Percentiles rank a stretch among this genome's conserved stretches.
Evolutionary conservation across 495 filamentous ascomycete species (phyloP).

Genomic region (Aspergillus sclerotiicarbonarius): DNA sequence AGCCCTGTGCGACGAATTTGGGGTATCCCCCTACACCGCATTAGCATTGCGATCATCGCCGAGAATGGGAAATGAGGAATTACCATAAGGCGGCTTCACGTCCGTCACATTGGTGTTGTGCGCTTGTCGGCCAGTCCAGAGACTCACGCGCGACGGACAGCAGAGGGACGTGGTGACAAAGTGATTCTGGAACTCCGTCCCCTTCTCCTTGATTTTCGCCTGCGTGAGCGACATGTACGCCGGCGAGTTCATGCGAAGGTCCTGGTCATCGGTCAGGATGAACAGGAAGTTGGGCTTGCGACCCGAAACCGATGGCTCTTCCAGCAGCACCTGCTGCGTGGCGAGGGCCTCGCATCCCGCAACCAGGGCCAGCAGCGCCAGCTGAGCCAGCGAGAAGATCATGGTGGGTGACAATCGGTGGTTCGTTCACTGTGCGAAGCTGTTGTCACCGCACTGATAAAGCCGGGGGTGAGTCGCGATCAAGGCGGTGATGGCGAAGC

Average conservation of each 20-base stretch:
- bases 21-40: slow-evolving; percentile 60
- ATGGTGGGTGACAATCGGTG: slow-evolving; percentile 13
- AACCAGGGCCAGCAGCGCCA: slow-evolving; percentile 10
- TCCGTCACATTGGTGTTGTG: slow-evolving; percentile 79
- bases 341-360: slow-evolving; percentile 10
- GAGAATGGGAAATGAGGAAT: neutral
- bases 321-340: neutral
- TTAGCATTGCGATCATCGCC: neutral
- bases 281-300: slow-evolving; percentile 58
- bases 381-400: slow-evolving; percentile 21
- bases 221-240: slow-evolving; percentile 55
- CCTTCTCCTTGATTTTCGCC: slow-evolving; percentile 51
- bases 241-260: slow-evolving; percentile 58
- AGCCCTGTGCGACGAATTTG: slow-evolving; percentile 63
- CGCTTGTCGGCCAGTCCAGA: slow-evolving; percentile 64
- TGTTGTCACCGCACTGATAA: neutral
- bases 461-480: neutral
- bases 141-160: slow-evolving; percentile 61
- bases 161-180: slow-evolving; percentile 63
- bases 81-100: slow-evolving; percentile 61
- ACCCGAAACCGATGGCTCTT: slow-evolving; percentile 5
- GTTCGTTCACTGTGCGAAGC: too few relatives aligned
- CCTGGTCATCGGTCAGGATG: slow-evolving; percentile 66
- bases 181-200: slow-evolving; percentile 56
- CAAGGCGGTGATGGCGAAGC: slow-evolving; percentile 1